A percentile compares a stretch with the other conserved stretches of the same genome.
Evolutionary conservation across 495 filamentous ascomycete species (phyloP).

Genomic region (Aspergillus sparsus): DNA sequence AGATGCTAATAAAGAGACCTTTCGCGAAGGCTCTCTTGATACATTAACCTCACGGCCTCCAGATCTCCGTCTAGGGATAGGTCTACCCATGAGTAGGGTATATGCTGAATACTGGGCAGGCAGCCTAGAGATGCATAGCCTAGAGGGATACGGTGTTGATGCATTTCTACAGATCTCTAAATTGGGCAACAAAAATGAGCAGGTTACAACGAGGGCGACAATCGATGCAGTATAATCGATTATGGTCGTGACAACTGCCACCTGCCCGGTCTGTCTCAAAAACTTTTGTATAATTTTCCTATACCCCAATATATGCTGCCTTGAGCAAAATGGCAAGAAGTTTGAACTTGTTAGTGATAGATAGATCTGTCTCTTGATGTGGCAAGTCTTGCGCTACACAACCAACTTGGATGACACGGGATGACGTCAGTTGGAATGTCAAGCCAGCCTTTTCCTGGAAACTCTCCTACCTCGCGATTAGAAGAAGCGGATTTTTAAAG

Average conservation of each 20-base stretch:
- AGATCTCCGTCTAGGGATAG: constrained; percentile 88
- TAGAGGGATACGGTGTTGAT: constrained; percentile 98
- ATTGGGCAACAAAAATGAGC: constrained; percentile 97
- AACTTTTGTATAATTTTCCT: neutral
- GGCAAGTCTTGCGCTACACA: too few relatives aligned
- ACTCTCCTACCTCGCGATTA: neutral
- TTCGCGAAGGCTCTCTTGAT: constrained; percentile 66
- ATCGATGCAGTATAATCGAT: constrained; percentile 78
- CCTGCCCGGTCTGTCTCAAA: neutral
- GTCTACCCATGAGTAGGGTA: constrained; percentile 87
- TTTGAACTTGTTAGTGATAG: too few relatives aligned
- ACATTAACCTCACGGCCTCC: constrained; percentile 79
- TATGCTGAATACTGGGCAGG: constrained; percentile 99
- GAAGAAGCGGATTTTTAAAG: too few relatives aligned
- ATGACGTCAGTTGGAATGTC: constrained; percentile 25
- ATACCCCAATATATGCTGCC: neutral
- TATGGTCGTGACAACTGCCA: neutral
- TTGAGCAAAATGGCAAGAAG: too few relatives aligned
- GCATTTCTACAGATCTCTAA: constrained; percentile 96
- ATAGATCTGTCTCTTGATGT: too few relatives aligned
- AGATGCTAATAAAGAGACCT: constrained; percentile 33
- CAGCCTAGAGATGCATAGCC: constrained; percentile 83
- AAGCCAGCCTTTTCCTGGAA: neutral
- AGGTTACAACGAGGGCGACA: constrained; percentile 80
- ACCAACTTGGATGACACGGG: neutral